Percentiles rank a stretch among this genome's conserved stretches.
Conservation (phyloP, 2,329 filamentous ascomycete genomes). For the Xenoacremonium recifei region DNA sequence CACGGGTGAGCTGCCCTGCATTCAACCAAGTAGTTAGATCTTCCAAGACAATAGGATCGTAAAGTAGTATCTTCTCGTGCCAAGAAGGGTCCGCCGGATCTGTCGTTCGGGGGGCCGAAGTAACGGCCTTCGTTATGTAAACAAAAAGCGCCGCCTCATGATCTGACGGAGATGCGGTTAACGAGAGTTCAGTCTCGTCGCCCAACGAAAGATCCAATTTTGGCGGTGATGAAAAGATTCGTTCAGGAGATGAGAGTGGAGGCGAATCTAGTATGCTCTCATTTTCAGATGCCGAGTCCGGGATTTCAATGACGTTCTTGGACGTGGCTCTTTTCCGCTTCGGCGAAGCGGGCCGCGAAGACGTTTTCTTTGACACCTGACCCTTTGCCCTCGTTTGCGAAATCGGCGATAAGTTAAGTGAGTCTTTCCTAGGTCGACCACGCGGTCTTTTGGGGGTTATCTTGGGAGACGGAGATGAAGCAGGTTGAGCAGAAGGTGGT, state of each 20-base stretch:
- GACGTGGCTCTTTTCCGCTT: conserved; percentile 12
- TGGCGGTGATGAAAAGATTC: conserved; percentile 44
- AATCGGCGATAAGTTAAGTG: conserved; percentile 5
- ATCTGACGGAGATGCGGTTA: conserved; percentile 37
- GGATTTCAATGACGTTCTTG: conserved; percentile 43
- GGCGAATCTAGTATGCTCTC: conserved; percentile 25
- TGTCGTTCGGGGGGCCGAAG: conserved; percentile 45
- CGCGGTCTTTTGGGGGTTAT: conserved; percentile 35
- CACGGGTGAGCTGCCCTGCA: conserved; percentile 59
- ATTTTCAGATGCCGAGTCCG: conserved; percentile 48
- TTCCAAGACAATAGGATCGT: conserved; percentile 86
- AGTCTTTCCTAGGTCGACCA: conserved; percentile 42
- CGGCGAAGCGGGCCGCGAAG: conserved; percentile 10
- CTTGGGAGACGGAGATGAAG: conserved; percentile 25
- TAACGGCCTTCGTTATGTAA: conserved; percentile 56
- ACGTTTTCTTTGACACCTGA: conserved; percentile 12
- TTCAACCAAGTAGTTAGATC: conserved; percentile 85
- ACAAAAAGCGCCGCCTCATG: conserved; percentile 47
- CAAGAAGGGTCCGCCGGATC: conserved; percentile 62
- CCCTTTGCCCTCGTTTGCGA: conserved; percentile 7
- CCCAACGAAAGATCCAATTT: conserved; percentile 42
- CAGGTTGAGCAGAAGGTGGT: conserved; percentile 33
- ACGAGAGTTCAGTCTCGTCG: conserved; percentile 45
- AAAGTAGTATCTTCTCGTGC: conserved; percentile 92
- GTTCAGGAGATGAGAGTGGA: conserved; percentile 32